Evolutionary conservation across 352 stramenopile species (phyloP), one percentile per base, ranked within the genome.

Genomic region (Pythium brachiatum): DNA sequence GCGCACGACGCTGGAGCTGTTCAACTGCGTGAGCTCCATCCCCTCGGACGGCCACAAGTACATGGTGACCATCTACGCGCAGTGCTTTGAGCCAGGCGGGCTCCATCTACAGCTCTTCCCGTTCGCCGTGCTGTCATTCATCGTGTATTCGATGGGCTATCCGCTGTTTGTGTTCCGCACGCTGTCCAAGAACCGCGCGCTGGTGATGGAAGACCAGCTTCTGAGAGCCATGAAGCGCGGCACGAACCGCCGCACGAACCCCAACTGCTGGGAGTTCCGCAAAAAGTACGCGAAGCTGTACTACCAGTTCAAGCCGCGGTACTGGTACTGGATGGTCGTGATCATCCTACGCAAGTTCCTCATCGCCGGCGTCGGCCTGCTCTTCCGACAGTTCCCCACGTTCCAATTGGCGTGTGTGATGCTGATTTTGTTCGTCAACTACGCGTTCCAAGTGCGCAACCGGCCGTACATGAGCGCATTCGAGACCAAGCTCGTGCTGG

Each of bases 261-360:
- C 80, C 1, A 90, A 90, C 57, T 89, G 79, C 57, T 86, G 69
- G 66, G 77, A 80, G 16, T 89, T 89, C 60, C 80, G 81, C 44
- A 90, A 90, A 59, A 85, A 83, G 46, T 94, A 85, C 58, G 74
- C 79, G 32, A 88, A 88, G 58, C 68, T 96, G 9, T 96, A 95
- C 78, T 93, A 91, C 50, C 86, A 92, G 53, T 96, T 94, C 69
- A 94, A 92, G 69, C 88, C 88, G 16, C 72, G 79, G 12, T 88
- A 75, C 52, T 90, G 76, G 73, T 89, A 79, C 69, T 94, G 85
- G 85, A 90, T 94, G 72, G 69, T 91, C 13, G 68, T 88, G 11
- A 91, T 94, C 71, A 87, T 94, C 57, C 18, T 81, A 44, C 79
- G 85, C 51, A 94, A 94, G 63, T 87, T 89, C 48, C 41, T 85